Evolutionary conservation across 2,329 filamentous ascomycete species (phyloP).

Genomic region (Calonectria crousiana): DNA sequence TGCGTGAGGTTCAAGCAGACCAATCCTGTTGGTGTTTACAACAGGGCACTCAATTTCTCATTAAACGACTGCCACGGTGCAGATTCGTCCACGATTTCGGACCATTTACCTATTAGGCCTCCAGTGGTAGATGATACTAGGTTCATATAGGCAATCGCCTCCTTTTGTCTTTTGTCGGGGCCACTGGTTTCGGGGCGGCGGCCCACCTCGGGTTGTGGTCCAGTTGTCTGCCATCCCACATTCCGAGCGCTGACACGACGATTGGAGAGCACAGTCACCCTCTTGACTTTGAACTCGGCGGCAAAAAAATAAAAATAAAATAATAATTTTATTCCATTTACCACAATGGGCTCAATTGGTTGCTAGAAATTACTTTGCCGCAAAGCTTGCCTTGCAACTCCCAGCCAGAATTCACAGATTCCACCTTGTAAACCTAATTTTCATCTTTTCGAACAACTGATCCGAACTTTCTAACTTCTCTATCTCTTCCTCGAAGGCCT

Average conservation of each 20-base stretch:
- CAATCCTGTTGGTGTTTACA: background rate
- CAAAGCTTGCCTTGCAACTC: conserved; percentile 1
- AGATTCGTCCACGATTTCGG: background rate
- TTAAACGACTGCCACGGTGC: background rate
- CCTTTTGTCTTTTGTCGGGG: background rate
- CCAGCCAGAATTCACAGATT: background rate
- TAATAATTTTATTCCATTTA: background rate
- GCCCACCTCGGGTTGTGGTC: conserved; percentile 8
- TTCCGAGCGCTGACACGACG: background rate
- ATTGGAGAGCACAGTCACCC: background rate
- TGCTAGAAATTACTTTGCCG: background rate
- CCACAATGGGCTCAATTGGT: background rate
- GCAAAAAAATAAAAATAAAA: background rate
- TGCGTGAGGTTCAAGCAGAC: background rate
- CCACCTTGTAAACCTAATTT: background rate
- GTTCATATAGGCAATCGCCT: background rate
- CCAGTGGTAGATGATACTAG: background rate
- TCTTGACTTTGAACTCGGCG: background rate
- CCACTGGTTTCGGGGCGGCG: background rate
- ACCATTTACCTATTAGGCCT: background rate
- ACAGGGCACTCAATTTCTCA: background rate
- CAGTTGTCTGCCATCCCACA: background rate
- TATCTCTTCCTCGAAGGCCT: background rate
- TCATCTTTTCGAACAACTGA: background rate
- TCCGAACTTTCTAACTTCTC: background rate